phyloP scores from a whole-genome alignment of 306 rosid species.

The Senna siamea region DNA sequence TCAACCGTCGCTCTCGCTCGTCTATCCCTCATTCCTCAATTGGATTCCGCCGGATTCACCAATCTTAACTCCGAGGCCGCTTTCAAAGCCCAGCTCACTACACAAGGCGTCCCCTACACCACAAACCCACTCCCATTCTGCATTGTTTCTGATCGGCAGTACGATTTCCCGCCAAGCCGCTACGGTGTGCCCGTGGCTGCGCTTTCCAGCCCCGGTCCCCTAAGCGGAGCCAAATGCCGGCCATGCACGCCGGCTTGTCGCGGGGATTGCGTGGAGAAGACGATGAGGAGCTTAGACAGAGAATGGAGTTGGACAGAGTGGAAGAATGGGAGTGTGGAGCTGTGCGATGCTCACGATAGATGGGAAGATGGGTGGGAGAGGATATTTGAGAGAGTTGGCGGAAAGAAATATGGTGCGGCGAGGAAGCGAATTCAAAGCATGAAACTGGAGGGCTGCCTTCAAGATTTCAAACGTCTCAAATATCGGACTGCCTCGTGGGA shows the following conservation, averaged over 20 bases:
- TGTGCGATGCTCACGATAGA: conserved; percentile 61
- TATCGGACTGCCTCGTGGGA: conserved; percentile 54
- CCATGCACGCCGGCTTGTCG: conserved; percentile 68
- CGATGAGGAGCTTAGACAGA: conserved; percentile 48
- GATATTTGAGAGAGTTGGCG: conserved; percentile 56
- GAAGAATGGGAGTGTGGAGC: conserved; percentile 56
- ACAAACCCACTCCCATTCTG: conserved; percentile 70
- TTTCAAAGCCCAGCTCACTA: conserved; percentile 76
- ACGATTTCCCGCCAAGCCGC: conserved; percentile 60
- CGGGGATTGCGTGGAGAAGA: conserved; percentile 58
- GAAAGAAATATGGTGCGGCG: conserved; percentile 36
- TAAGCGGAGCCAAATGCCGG: conserved; percentile 84
- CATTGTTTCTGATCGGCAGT: conserved; percentile 73
- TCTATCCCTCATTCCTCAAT: conserved; percentile 62
- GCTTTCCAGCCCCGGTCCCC: conserved; percentile 72
- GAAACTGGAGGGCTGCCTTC: conserved; percentile 45
- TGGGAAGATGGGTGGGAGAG: conserved; percentile 81
- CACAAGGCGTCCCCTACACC: conserved; percentile 41
- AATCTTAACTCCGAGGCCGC: conserved; percentile 81
- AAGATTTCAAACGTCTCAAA: conserved; percentile 50
- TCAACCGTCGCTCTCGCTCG: conserved; percentile 75
- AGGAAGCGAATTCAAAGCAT: conserved; percentile 47
- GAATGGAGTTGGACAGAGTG: conserved; percentile 90
- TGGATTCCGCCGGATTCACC: conserved; percentile 56
- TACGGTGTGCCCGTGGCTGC: conserved; percentile 91